Conservation (phyloP, 2,329 filamentous ascomycete genomes). For the Aspergillus eucalypticola region DNA sequence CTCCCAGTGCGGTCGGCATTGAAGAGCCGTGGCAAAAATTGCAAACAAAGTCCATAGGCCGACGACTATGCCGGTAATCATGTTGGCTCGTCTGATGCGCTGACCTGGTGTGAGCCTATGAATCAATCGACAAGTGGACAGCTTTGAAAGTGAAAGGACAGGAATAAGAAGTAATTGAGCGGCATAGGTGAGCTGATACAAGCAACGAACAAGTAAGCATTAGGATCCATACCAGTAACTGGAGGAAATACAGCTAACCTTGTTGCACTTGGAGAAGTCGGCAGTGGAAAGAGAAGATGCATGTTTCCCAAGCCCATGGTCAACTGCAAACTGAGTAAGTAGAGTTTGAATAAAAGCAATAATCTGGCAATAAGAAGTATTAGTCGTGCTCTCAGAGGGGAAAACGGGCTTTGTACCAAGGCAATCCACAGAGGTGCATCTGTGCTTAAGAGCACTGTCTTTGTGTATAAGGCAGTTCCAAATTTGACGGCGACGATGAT, state of each 20-base stretch:
- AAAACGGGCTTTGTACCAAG: background rate
- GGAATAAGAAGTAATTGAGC: constrained; percentile 17
- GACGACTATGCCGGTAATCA: background rate
- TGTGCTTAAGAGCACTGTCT: constrained; percentile 9
- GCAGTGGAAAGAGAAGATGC: constrained; percentile 2
- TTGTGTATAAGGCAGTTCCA: constrained; percentile 16
- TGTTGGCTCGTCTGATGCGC: background rate
- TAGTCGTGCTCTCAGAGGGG: background rate
- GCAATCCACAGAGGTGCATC: constrained; percentile 18
- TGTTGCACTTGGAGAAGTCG: background rate
- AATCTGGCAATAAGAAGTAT: background rate
- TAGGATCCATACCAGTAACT: background rate
- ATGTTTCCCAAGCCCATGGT: constrained; percentile 20
- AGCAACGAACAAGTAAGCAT: background rate
- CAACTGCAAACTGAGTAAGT: constrained; percentile 15
- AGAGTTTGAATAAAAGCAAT: constrained; percentile 17
- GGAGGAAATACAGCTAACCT: background rate
- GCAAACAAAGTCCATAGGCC: constrained; percentile 16
- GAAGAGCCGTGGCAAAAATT: constrained; percentile 17
- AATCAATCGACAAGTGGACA: constrained; percentile 2
- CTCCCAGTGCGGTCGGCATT: constrained; percentile 15
- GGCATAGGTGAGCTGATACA: constrained; percentile 10
- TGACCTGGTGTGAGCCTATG: background rate
- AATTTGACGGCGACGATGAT: constrained; percentile 19
- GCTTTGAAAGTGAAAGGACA: constrained; percentile 13